Percentiles rank a stretch among this genome's conserved stretches.
These are phyloP conservation scores for Gracilaria domingensis DNA, from an alignment of 23 red algal genomes.

Conservation along the genomic window DNA sequence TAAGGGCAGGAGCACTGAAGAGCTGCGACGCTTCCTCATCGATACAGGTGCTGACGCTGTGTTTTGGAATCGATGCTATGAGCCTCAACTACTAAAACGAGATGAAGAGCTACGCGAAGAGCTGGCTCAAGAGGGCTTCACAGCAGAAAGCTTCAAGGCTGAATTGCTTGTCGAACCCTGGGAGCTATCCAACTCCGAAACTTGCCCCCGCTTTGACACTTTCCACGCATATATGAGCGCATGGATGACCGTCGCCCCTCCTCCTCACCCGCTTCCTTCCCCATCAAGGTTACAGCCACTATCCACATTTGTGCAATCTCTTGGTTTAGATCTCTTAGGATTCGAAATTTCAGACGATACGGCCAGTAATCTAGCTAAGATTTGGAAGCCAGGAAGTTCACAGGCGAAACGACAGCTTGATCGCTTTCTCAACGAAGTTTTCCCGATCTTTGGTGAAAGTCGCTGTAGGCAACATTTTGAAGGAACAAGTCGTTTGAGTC, in stretches of 20 bases:
- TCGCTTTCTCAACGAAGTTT: constrained; percentile 76
- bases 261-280: constrained; percentile 83
- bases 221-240: constrained; percentile 93
- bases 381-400: constrained; percentile 82
- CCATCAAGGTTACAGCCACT: constrained; percentile 57
- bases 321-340: constrained; percentile 58
- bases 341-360: constrained; percentile 49
- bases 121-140: constrained; percentile 60
- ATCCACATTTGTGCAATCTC: constrained; percentile 23
- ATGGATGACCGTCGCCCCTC: constrained; percentile 96
- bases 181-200: constrained; percentile 73
- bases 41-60: constrained; percentile 86
- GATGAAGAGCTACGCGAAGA: constrained; percentile 83
- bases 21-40: constrained; percentile 62
- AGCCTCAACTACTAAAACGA: constrained; percentile 74
- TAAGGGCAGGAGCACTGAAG: constrained; percentile 62
- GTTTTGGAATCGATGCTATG: constrained; percentile 99
- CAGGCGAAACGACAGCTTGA: constrained; percentile 72
- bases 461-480: constrained; percentile 69
- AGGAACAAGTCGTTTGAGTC: constrained; percentile 80
- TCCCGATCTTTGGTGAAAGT: constrained; percentile 76
- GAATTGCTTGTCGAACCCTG: constrained; percentile 99
- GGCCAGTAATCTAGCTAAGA: constrained; percentile 31
- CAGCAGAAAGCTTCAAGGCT: constrained; percentile 93
- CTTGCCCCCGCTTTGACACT: constrained; percentile 50